Evolutionary conservation across 1,284 basidiomycete species (phyloP), one percentile per base, ranked within the genome.

Genomic region (Boletus semigastroideus): DNA sequence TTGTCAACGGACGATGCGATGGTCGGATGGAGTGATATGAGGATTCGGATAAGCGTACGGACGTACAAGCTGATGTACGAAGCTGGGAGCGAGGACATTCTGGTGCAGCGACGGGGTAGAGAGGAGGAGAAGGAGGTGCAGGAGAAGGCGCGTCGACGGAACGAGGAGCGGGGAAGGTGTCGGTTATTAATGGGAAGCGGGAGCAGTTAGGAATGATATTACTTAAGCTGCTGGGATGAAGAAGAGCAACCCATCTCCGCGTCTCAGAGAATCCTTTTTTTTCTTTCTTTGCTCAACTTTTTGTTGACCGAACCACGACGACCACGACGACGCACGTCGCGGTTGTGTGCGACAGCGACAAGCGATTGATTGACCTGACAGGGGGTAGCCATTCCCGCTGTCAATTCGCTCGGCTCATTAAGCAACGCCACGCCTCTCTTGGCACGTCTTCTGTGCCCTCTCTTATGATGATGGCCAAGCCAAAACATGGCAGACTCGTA

Each of bases 51-150:
- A 43, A 78, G 78, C 47, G 59, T 80, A 51, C 78, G 83, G 45
- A 80, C 78, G 55, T 92, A 92, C 77, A 85, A 84, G 68, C 69
- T 93, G 54, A 76, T 89, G 72, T 92, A 89, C 65, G 87, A 86
- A 59, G 76, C 74, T 9, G 86, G 79, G 39, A 70, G 72, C 14
- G 86, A 86, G 64, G 84, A 87, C 40, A 60, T 69, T 38, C 45
- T 82, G 22, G 72, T 71, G 67, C 76, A 78, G 34, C 37, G 59
- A 48, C 65, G 73, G 54, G 55, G 65, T 20, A 49, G 36, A 22
- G 77, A 73, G 42, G 76, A 76, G 40, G 66, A 69, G 56, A 69
- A 59, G 62, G 68, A 61, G 54, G 61, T 84, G 64, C 45, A 60
- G 52, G 72, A 72, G 51, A 70, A 78, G 53, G 82, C 74, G n/a